Base-by-base conservation (phyloP, 495 filamentous ascomycete species). In the Arthonia radiata region DNA sequence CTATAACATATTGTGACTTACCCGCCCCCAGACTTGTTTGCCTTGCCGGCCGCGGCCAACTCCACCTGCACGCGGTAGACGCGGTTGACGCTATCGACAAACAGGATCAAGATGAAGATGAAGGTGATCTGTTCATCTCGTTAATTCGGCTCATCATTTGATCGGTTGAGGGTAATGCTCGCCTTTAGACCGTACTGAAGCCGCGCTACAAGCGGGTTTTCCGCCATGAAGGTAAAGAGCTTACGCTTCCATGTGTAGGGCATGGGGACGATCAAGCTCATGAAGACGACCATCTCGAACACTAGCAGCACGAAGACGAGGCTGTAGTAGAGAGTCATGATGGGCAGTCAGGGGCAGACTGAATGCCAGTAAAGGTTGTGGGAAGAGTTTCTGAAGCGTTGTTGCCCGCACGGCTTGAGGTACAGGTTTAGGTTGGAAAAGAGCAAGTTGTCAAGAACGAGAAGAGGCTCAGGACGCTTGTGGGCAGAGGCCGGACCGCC, bases 251-350 rank as follows among this genome's bases (percentile, higher is more conserved):
- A 51, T 30, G 62, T 67, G 54, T 83, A 91, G 15, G 86, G 86
- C 26, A 93, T 61, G 17, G 86, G 86, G 25, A 97, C 40, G 52
- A 97, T 82, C 33, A 97, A 67, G 29, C 79, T 55, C 60, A 89
- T 62, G 56, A 94, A 94, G 40, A 93, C 58, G 18, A 50, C 52
- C 82, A 97, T 94, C 68, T 97, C 86, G 37, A 70, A 57, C 43
- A 97, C 69, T 36, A 97, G 57, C 36, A 97, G 67, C 40, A 77
- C 47, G 52, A 97, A 97, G 24, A 94, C 86, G 30, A 97, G 65
- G 40, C 66, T 81, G 63, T 91, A 97, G 61, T 97, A 97, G 48
- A 97, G 81, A 52, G 89, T 97, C 86, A 97, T 97, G 33, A 49
- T 71, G 64, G 37, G 43, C 38, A 37, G 27, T 29, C 29, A 30